Evolutionary conservation across 371 early-diverging fungal species (phyloP), one percentile per base, ranked within the genome.

Genomic region (Entomophthora muscae): DNA sequence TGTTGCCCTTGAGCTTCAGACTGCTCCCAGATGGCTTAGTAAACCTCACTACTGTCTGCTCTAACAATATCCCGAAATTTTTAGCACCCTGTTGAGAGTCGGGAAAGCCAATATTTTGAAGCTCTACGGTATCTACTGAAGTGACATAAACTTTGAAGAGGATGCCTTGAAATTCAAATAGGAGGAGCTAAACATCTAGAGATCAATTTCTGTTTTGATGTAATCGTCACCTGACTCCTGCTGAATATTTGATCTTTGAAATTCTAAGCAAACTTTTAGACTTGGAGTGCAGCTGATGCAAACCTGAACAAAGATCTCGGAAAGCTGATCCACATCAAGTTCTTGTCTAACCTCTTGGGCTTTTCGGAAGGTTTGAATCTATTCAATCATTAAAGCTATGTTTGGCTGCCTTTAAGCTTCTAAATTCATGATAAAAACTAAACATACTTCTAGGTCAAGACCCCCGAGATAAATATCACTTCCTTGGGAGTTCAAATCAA

Each of bases 151-250:
- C 73, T 58, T 76, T 66, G 28, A 94, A 71, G 51, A 85, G 83
- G 56, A 81, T 69, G 3, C 91, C 93, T 58, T 83, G 82, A 70
- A 83, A 91, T 58, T 95, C 95, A 65, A 93, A 82, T 1, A 85
- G 79, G 32, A 91, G 61, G 1, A 76, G 74, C 71, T 78, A 67
- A 10, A 53, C 23, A 31, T 22, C n/a, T 2, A 0, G 52, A 22
- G 33, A 57, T 27, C 24, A 51, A 52, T 63, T 28, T 29, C n/a
- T 32, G 27, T 26, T 13, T 33, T 61, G n/a, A 56, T 51, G 22
- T n/a, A n/a, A 1, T 52, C 26, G 29, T 31, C 62, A 70, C 72
- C 64, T 90, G 88, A 10, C 84, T 84, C 1, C 69, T 71, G 10
- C 81, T 70, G 65, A 91, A 86, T 26, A 91, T 82, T 75, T 91